Conservation (phyloP, 805 yeast species). For the Teunomyces atbi region DNA sequence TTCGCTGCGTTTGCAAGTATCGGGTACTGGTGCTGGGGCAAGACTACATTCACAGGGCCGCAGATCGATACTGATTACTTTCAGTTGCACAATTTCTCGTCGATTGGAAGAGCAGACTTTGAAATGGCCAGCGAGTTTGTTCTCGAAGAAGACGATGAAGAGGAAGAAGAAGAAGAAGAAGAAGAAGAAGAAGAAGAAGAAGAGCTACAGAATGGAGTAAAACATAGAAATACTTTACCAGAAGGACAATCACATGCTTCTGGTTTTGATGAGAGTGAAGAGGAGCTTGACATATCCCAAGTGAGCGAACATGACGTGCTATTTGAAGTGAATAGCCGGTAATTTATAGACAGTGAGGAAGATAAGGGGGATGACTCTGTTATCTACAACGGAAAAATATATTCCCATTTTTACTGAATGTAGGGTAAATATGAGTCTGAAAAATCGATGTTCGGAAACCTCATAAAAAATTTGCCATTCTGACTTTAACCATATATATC, state of each 20-base stretch:
- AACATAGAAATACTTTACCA: neutral
- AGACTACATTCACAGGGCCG: constrained; percentile 62
- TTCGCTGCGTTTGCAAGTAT: constrained; percentile 48
- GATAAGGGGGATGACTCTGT: neutral
- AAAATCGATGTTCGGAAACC: constrained; percentile 6
- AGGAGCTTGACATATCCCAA: constrained; percentile 6
- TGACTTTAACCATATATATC: neutral
- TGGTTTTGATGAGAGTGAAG: constrained; percentile 4
- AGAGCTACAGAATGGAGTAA: too few relatives aligned
- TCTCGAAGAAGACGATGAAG: constrained; percentile 15
- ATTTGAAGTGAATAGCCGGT: constrained; percentile 5
- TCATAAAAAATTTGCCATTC: constrained; percentile 5
- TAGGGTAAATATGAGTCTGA: constrained; percentile 6
- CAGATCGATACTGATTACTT: constrained; percentile 45
- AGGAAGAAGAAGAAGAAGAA: constrained; percentile 11
- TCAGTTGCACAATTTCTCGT: constrained; percentile 32
- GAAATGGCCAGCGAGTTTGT: constrained; percentile 8
- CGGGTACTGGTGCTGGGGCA: constrained; percentile 64
- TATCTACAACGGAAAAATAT: neutral
- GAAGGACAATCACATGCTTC: neutral
- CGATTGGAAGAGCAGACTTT: constrained; percentile 13
- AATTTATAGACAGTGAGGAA: neutral
- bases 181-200: neutral
- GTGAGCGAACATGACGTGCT: constrained; percentile 11
- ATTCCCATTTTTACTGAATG: neutral